These are phyloP conservation scores for Rhodosporidiobolus odoratus DNA, from an alignment of 768 basidiomycete species.

Conservation along the genomic window DNA sequence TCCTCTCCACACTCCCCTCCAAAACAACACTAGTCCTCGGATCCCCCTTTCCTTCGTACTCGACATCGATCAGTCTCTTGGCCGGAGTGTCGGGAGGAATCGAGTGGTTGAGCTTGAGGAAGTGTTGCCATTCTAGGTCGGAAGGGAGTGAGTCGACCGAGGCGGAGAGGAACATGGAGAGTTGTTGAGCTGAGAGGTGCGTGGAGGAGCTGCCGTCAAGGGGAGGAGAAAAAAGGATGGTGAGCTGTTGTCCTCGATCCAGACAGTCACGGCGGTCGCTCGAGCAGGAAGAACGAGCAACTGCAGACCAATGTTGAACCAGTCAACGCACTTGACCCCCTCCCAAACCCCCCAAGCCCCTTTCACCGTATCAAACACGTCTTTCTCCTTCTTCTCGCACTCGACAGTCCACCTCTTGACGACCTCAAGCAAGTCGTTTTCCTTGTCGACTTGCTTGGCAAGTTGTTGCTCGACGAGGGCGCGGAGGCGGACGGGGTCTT, in stretches of 20 bases:
- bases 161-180: constrained; percentile 35
- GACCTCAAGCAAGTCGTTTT: constrained; percentile 23
- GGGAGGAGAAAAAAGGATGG: not conserved
- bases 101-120: constrained; percentile 30
- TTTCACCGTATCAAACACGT: constrained; percentile 13
- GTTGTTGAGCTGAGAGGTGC: constrained; percentile 31
- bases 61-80: not conserved
- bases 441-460: constrained; percentile 17
- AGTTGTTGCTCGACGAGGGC: constrained; percentile 25
- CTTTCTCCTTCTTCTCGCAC: constrained; percentile 15
- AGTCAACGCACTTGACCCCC: constrained; percentile 4
- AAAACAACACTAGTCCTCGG: constrained; percentile 8
- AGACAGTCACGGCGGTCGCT: too few relatives aligned
- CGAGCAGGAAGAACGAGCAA: too few relatives aligned
- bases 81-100: not conserved
- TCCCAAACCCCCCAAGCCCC: constrained; percentile 28
- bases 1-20: constrained; percentile 34
- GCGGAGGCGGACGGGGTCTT: constrained; percentile 34
- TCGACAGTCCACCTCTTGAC: constrained; percentile 23
- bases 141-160: constrained; percentile 29
- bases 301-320: not conserved
- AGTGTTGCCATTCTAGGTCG: constrained; percentile 36
- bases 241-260: too few relatives aligned
- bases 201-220: constrained; percentile 21
- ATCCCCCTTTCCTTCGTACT: constrained; percentile 19